Evolutionary conservation across 2,329 filamentous ascomycete genomes (phyloP).

Genomic region (Aspergillus novofumigatus): DNA sequence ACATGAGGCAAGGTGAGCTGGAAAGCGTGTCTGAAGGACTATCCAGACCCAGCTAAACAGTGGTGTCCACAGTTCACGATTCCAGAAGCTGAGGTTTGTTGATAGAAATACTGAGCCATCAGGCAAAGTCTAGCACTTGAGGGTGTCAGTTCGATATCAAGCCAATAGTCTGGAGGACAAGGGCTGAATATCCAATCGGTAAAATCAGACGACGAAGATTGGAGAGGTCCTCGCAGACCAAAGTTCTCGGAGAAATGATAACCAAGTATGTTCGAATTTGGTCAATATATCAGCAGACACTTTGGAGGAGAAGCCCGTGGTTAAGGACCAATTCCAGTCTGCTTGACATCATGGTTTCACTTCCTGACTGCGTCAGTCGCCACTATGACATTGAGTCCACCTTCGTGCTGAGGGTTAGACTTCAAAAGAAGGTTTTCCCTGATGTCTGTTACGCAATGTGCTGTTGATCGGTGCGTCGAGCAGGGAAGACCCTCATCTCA

Average conservation of each 20-base stretch:
- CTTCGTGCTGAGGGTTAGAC: background rate
- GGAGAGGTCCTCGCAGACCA: background rate
- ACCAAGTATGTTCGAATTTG: background rate
- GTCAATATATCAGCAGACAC: background rate
- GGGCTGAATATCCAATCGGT: background rate
- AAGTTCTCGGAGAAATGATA: background rate
- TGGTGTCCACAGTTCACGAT: background rate
- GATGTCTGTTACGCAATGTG: background rate
- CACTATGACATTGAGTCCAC: background rate
- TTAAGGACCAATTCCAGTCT: background rate
- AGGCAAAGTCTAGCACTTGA: background rate
- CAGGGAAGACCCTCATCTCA: background rate
- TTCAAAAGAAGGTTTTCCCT: background rate
- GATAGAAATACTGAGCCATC: background rate
- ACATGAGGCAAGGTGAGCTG: too few relatives aligned
- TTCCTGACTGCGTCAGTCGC: too few relatives aligned
- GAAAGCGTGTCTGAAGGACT: too few relatives aligned
- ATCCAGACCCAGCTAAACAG: too few relatives aligned
- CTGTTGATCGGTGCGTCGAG: background rate
- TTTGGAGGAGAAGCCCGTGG: background rate
- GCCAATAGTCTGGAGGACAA: background rate
- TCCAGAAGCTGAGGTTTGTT: background rate
- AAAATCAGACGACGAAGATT: background rate
- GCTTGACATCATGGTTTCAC: background rate
- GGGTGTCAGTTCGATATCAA: background rate